Evolutionary conservation across 2,329 filamentous ascomycete genomes (phyloP).

Genomic region (Fragosphaeria purpurea): DNA sequence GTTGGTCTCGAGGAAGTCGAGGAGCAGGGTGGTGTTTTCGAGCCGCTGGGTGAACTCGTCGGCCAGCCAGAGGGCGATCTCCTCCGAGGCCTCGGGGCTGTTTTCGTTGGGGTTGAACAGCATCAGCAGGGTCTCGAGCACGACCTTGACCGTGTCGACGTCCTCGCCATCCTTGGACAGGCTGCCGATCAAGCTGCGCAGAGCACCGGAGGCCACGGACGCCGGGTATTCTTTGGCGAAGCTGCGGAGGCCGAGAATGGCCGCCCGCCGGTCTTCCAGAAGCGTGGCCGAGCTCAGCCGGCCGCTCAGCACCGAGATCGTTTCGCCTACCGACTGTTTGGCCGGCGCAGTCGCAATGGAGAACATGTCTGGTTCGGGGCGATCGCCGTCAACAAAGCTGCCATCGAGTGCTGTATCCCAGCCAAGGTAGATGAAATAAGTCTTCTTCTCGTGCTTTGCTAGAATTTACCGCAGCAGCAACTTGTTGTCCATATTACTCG

Average conservation of each 20-base stretch:
- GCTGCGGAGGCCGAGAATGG: slow-evolving; percentile 84
- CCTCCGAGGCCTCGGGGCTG: slow-evolving; percentile 88
- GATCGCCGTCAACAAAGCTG: neutral
- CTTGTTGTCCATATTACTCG: no score
- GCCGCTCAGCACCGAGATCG: slow-evolving; percentile 80
- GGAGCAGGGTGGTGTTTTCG: slow-evolving; percentile 86
- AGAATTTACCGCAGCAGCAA: no score
- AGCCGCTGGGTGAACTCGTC: slow-evolving; percentile 97
- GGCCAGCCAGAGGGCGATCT: slow-evolving; percentile 90
- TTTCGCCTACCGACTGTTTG: slow-evolving; percentile 92
- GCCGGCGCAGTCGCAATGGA: slow-evolving; percentile 64
- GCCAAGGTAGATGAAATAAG: no score
- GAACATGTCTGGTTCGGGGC: slow-evolving; percentile 38
- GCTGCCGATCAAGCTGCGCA: slow-evolving; percentile 77
- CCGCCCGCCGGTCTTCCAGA: slow-evolving; percentile 85
- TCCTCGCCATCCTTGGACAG: slow-evolving; percentile 84
- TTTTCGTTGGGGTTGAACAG: slow-evolving; percentile 64
- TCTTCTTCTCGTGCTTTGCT: no score
- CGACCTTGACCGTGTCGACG: slow-evolving; percentile 90
- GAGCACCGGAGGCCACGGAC: slow-evolving; percentile 85
- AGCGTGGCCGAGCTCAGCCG: slow-evolving; percentile 83
- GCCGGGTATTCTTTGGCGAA: slow-evolving; percentile 96
- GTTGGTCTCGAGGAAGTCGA: slow-evolving; percentile 76
- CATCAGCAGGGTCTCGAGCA: slow-evolving; percentile 90
- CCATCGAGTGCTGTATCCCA: neutral